Evolutionary conservation across 805 yeast genomes (phyloP).

Genomic region (Teunomyces lycoperdinae): DNA sequence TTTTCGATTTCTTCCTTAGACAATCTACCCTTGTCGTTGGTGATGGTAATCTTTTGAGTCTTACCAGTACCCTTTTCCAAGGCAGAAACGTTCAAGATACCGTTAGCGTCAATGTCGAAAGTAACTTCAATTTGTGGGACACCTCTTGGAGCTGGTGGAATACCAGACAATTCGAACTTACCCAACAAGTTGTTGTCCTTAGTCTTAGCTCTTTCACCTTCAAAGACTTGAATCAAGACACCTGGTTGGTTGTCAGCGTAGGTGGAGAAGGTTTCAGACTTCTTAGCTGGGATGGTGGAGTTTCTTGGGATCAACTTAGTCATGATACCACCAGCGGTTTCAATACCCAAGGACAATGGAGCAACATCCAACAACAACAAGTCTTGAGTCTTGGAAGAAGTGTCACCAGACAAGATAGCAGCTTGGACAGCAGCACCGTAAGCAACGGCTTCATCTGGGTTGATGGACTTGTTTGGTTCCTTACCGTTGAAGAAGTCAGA

Average conservation of each 20-base stretch:
- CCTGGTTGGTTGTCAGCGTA: constrained; percentile 98
- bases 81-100: constrained; percentile 94
- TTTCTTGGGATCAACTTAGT: constrained; percentile 97
- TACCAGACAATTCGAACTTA: constrained; percentile 94
- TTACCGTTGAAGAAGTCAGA: constrained; percentile 97
- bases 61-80: constrained; percentile 98
- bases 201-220: constrained; percentile 97
- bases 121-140: constrained; percentile 98
- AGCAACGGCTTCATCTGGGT: constrained; percentile 99
- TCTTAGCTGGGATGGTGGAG: constrained; percentile 96
- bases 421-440: constrained; percentile 99
- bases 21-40: constrained; percentile 98
- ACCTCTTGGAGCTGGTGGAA: constrained; percentile 99
- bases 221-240: constrained; percentile 94
- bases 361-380: constrained; percentile 93
- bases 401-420: constrained; percentile 93
- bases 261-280: constrained; percentile 94
- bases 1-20: constrained; percentile 97
- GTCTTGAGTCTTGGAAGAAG: constrained; percentile 95
- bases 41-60: constrained; percentile 93
- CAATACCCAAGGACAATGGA: constrained; percentile 96
- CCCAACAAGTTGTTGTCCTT: constrained; percentile 95
- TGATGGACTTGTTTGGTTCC: constrained; percentile 94
- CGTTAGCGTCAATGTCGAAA: constrained; percentile 95
- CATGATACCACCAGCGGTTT: constrained; percentile 99